phyloP scores from a whole-genome alignment of 169 alveolate species.

The Cystoisospora suis region DNA sequence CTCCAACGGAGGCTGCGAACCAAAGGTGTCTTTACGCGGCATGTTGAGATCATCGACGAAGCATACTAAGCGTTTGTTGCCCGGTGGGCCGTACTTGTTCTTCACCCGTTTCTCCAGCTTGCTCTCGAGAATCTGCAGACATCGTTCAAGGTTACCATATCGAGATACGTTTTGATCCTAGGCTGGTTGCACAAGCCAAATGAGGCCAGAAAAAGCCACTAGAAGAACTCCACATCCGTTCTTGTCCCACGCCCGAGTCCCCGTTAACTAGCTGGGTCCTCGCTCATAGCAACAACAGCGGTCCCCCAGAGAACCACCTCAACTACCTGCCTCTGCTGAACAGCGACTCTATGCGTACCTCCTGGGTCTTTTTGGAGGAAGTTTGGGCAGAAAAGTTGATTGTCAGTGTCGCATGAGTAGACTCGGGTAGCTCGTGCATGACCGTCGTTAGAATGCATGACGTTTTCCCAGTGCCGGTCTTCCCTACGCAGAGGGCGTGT shows the following conservation, averaged over 20 bases:
- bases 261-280: too few relatives aligned
- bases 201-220: too few relatives aligned
- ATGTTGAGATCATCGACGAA: slow-evolving; percentile 94
- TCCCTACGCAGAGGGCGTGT: slow-evolving; percentile 88
- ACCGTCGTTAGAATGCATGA: slow-evolving; percentile 84
- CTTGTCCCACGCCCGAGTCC: too few relatives aligned
- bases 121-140: slow-evolving; percentile 89
- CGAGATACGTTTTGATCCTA: too few relatives aligned
- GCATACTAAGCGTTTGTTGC: slow-evolving; percentile 86
- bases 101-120: slow-evolving; percentile 90
- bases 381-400: slow-evolving; percentile 94
- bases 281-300: too few relatives aligned
- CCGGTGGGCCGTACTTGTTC: slow-evolving; percentile 92
- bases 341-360: too few relatives aligned
- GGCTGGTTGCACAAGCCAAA: too few relatives aligned
- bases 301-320: too few relatives aligned
- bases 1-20: slow-evolving; percentile 95
- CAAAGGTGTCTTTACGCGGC: slow-evolving; percentile 94
- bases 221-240: too few relatives aligned
- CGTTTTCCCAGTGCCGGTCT: slow-evolving; percentile 95
- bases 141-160: too few relatives aligned
- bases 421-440: slow-evolving; percentile 74
- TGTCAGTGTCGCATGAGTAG: slow-evolving; percentile 75
- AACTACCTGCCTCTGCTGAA: too few relatives aligned
- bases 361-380: slow-evolving; percentile 77